Evolutionary conservation across 2,329 filamentous ascomycete genomes (phyloP).

Genomic region (Fusarium mexicanum): DNA sequence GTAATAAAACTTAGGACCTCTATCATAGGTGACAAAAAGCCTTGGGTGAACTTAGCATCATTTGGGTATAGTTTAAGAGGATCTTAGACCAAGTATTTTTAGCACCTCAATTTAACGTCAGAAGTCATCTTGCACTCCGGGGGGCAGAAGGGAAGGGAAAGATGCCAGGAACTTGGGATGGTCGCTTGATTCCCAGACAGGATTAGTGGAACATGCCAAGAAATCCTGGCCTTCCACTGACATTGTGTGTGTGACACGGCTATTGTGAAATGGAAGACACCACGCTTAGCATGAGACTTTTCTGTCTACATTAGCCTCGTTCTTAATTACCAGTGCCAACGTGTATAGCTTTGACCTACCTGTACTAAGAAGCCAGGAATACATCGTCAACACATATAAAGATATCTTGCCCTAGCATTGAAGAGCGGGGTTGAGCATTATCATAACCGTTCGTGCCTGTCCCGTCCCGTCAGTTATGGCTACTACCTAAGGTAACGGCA

Average conservation of each 20-base stretch:
- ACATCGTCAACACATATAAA: background rate
- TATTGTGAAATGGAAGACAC: conserved; percentile 16
- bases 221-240: conserved; percentile 19
- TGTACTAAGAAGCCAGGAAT: background rate
- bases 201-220: conserved; percentile 31
- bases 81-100: too few species aligned
- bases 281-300: background rate
- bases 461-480: conserved; percentile 4
- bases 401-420: background rate
- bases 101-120: too few species aligned
- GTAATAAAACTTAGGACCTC: too few species aligned
- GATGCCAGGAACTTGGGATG: conserved; percentile 28
- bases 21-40: too few species aligned
- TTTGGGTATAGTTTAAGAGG: too few species aligned
- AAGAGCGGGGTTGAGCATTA: background rate
- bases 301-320: background rate
- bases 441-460: conserved; percentile 1
- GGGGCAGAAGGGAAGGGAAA: conserved; percentile 6
- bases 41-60: too few species aligned
- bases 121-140: too few species aligned
- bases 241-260: conserved; percentile 1
- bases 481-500: background rate
- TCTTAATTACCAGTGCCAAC: background rate
- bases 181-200: conserved; percentile 18
- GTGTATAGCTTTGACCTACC: background rate